Evolutionary conservation across 192 early-diverging fungal species (phyloP).

Genomic region (Backusella luteola): DNA sequence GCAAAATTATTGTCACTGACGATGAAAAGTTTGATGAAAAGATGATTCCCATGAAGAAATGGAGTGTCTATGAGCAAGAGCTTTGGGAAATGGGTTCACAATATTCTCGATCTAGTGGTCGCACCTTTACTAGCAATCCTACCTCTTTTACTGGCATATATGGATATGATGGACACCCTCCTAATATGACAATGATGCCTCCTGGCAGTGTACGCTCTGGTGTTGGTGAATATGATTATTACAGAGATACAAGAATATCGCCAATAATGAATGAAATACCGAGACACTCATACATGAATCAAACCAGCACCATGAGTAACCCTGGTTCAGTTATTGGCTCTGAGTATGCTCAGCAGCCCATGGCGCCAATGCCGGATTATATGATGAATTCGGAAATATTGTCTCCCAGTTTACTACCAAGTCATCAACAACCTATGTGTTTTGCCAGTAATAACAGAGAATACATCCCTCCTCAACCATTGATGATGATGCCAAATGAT

Average conservation of each 20-base stretch:
- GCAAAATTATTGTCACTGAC: conserved; percentile 61
- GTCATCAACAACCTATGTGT: neutral
- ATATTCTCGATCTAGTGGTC: conserved; percentile 37
- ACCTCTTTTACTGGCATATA: neutral
- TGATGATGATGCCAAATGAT: conserved; percentile 1
- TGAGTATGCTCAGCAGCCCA: neutral
- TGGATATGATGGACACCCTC: neutral
- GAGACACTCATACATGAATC: neutral
- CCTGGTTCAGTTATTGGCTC: conserved; percentile 15
- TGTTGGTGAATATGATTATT: conserved; percentile 32
- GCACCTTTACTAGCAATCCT: conserved; percentile 28
- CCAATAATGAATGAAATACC: neutral
- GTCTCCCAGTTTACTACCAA: neutral
- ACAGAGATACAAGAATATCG: conserved; percentile 22
- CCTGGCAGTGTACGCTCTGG: neutral
- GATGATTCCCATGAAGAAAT: conserved; percentile 82
- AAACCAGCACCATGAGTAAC: neutral
- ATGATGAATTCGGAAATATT: neutral
- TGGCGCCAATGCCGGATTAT: neutral
- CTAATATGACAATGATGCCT: neutral
- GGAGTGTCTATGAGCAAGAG: conserved; percentile 85
- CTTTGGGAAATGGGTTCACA: conserved; percentile 62
- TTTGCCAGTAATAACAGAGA: neutral
- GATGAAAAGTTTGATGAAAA: conserved; percentile 85
- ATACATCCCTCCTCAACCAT: neutral